phyloP scores from a whole-genome alignment of 495 filamentous ascomycete genomes.

The Aspergillus asperescens region DNA sequence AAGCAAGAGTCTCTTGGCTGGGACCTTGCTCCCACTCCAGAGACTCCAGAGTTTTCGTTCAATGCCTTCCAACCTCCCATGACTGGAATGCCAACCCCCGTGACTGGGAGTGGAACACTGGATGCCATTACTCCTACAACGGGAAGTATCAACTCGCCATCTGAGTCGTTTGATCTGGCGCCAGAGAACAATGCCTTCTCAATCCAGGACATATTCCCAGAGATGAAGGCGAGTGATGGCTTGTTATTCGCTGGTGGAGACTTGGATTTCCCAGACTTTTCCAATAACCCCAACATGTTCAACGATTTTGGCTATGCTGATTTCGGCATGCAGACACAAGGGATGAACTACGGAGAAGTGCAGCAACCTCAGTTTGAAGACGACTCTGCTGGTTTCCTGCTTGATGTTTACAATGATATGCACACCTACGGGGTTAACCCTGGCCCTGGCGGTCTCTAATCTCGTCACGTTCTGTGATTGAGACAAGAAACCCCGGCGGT shows the following conservation, averaged over 20 bases:
- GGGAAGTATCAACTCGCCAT: constrained; percentile 11
- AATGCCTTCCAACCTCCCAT: constrained; percentile 9
- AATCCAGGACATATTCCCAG: constrained; percentile 12
- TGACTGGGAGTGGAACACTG: constrained; percentile 6
- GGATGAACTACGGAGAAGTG: constrained; percentile 6
- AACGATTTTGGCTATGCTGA: constrained; percentile 10
- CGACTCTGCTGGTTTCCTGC: constrained; percentile 10
- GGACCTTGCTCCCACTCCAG: constrained; percentile 4
- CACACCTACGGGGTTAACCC: constrained; percentile 10
- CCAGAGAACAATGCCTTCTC: constrained; percentile 6
- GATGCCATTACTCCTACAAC: constrained; percentile 12
- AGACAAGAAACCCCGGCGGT: constrained; percentile 4
- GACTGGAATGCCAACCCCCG: constrained; percentile 5
- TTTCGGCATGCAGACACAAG: constrained; percentile 7
- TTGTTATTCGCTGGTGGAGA: constrained; percentile 8
- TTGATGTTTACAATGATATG: constrained; percentile 15
- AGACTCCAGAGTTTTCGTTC: constrained; percentile 12
- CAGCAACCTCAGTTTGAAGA: constrained; percentile 9
- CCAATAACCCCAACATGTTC: constrained; percentile 10
- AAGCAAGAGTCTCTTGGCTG: constrained; percentile 3
- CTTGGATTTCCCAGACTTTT: constrained; percentile 9
- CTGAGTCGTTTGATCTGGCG: constrained; percentile 8
- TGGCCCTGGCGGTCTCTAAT: constrained; percentile 10
- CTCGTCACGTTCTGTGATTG: neutral
- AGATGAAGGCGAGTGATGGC: constrained; percentile 12